Percentiles rank a stretch among this genome's conserved stretches.
Conservation (phyloP, 139 green algal genomes). For the Chlorella sp. region DNA sequence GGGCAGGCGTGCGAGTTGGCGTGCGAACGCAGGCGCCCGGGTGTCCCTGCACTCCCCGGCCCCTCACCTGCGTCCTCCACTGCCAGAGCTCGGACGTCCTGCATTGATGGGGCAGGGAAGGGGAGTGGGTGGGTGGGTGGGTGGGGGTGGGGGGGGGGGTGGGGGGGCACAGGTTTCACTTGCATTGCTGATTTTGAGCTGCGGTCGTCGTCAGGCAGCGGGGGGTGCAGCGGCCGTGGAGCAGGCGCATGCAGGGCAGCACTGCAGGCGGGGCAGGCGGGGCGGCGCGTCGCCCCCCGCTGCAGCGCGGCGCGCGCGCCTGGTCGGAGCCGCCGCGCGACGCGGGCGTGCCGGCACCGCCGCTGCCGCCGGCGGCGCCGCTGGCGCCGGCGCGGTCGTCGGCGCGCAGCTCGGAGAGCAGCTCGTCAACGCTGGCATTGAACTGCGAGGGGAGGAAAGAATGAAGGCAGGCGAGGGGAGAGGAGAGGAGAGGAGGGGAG, state of each 20-base stretch:
- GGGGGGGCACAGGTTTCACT: no score
- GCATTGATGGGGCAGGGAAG: no score
- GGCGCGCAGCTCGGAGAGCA: constrained; percentile 9
- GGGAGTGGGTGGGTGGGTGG: no score
- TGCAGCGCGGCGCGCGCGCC: not conserved
- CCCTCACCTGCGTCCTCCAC: not conserved
- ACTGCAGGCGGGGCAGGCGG: not conserved
- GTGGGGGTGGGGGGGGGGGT: no score
- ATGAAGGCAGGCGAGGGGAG: not conserved
- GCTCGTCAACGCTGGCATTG: constrained; percentile 9
- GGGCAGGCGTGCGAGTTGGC: not conserved
- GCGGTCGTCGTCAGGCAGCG: not conserved
- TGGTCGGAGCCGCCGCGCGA: no score
- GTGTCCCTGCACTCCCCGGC: not conserved
- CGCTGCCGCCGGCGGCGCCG: not conserved
- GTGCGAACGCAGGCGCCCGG: not conserved
- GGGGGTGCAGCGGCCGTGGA: not conserved
- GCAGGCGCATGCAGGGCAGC: not conserved
- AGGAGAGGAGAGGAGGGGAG: not conserved
- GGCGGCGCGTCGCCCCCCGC: not conserved
- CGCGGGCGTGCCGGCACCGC: constrained; percentile 4
- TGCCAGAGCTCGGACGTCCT: no score
- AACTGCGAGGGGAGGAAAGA: constrained; percentile 4
- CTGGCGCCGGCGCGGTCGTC: not conserved
- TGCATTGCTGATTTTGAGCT: no score